Evolutionary conservation across 306 rosid genomes (phyloP).

Genomic region (Cercis canadensis): DNA sequence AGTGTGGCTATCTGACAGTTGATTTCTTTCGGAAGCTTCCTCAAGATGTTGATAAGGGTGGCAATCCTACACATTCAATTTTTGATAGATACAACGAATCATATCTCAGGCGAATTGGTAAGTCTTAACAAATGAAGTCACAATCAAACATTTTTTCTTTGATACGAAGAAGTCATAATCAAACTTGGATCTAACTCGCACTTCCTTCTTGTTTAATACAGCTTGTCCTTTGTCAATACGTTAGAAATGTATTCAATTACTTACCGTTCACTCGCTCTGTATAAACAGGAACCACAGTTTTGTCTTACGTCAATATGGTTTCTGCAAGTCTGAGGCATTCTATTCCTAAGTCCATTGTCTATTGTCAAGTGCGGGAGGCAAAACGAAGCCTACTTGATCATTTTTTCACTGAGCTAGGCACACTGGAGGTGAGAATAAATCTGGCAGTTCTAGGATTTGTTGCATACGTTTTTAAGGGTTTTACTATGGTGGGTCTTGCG

Average conservation of each 20-base stretch:
- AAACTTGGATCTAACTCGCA: neutral
- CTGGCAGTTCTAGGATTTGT: neutral
- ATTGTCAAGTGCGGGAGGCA: slow-evolving; percentile 94
- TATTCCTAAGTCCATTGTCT: slow-evolving; percentile 84
- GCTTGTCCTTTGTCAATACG: neutral
- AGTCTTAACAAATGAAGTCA: slow-evolving; percentile 17
- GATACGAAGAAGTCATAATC: neutral
- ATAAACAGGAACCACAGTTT: slow-evolving; percentile 70
- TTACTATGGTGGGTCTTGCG: too few relatives aligned
- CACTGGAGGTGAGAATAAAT: slow-evolving; percentile 66
- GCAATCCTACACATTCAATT: slow-evolving; percentile 94
- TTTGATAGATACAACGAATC: slow-evolving; percentile 93
- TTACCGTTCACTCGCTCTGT: neutral
- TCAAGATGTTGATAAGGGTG: slow-evolving; percentile 95
- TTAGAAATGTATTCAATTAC: slow-evolving; percentile 11
- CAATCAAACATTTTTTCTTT: too few relatives aligned
- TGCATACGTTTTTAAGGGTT: neutral
- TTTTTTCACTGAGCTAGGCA: slow-evolving; percentile 82
- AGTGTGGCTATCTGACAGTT: slow-evolving; percentile 84
- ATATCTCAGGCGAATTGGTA: slow-evolving; percentile 89
- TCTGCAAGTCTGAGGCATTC: slow-evolving; percentile 78
- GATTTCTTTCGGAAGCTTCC: slow-evolving; percentile 96
- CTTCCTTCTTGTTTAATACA: slow-evolving; percentile 1
- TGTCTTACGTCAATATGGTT: slow-evolving; percentile 88
- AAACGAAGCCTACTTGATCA: slow-evolving; percentile 84